Evolutionary conservation across 163 green algal species (phyloP).

Genomic region (Coccomyxa subellipsoidea): DNA sequence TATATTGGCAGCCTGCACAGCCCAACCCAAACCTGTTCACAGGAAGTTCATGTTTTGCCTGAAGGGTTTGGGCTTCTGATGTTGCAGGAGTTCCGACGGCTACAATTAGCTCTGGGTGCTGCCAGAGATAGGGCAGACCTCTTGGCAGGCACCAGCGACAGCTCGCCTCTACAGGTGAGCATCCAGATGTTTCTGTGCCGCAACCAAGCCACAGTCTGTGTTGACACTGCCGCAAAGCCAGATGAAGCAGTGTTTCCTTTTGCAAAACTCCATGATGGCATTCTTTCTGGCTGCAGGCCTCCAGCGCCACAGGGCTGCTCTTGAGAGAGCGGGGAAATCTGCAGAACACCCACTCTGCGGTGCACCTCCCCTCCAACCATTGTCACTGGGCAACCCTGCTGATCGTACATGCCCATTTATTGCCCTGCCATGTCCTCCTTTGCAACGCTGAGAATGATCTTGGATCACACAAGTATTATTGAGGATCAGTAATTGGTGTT

Average conservation of each 20-base stretch:
- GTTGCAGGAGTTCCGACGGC: constrained; percentile 78
- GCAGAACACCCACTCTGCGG: constrained; percentile 36
- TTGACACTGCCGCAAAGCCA: too few relatives aligned
- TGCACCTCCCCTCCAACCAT: constrained; percentile 2
- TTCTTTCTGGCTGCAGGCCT: not conserved
- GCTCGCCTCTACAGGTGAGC: constrained; percentile 5
- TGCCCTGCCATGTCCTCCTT: too few relatives aligned
- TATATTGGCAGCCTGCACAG: too few relatives aligned
- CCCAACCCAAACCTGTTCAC: too few relatives aligned
- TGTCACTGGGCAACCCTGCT: not conserved
- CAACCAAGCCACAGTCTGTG: not conserved
- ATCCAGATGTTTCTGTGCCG: not conserved
- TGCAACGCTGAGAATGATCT: too few relatives aligned
- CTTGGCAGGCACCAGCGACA: constrained; percentile 51
- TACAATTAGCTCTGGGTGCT: constrained; percentile 57
- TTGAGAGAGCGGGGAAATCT: constrained; percentile 79
- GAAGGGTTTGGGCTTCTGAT: too few relatives aligned
- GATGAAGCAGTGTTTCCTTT: not conserved
- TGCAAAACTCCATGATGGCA: not conserved
- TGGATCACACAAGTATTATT: not conserved
- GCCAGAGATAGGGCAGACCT: constrained; percentile 76
- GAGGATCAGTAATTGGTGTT: not conserved
- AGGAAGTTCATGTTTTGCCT: too few relatives aligned
- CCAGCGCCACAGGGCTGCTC: constrained; percentile 47
- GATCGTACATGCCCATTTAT: too few relatives aligned